Evolutionary conservation across 495 filamentous ascomycete species (phyloP).

Genomic region (Rostrohypoxylon terebratum): DNA sequence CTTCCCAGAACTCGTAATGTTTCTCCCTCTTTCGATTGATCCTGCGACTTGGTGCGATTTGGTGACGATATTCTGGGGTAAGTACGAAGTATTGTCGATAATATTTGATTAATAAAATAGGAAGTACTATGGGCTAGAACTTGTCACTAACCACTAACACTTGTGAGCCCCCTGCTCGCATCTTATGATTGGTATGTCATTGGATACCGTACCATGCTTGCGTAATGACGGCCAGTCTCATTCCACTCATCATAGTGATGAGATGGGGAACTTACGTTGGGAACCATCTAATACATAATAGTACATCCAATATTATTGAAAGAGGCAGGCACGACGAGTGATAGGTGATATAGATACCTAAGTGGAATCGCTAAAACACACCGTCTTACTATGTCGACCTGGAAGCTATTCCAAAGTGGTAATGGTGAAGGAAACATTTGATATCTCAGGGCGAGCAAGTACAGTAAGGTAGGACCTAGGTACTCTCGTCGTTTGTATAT

Average conservation of each 20-base stretch:
- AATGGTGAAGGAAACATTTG: not conserved
- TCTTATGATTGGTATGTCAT: not conserved
- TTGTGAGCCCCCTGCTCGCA: not conserved
- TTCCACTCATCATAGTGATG: not conserved
- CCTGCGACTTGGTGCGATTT: too few relatives aligned
- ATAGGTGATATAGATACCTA: not conserved
- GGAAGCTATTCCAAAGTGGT: slow-evolving; percentile 13
- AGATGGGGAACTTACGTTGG: not conserved
- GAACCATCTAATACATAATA: not conserved
- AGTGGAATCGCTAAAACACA: not conserved
- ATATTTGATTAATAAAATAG: not conserved
- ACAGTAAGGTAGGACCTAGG: too few relatives aligned
- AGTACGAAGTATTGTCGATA: not conserved
- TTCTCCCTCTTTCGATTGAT: not conserved
- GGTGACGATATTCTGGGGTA: slow-evolving; percentile 3
- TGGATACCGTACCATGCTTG: not conserved
- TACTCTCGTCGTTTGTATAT: not conserved
- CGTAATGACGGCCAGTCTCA: not conserved
- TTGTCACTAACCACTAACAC: not conserved
- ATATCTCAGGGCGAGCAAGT: not conserved
- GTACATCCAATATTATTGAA: too few relatives aligned
- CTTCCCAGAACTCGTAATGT: not conserved
- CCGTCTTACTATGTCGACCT: slow-evolving; percentile 17
- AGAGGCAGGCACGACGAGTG: not conserved
- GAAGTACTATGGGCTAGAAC: not conserved